Percentiles rank a stretch among this genome's conserved stretches.
Conservation (phyloP, 1,284 basidiomycete species). For the Puccinia polysora region DNA sequence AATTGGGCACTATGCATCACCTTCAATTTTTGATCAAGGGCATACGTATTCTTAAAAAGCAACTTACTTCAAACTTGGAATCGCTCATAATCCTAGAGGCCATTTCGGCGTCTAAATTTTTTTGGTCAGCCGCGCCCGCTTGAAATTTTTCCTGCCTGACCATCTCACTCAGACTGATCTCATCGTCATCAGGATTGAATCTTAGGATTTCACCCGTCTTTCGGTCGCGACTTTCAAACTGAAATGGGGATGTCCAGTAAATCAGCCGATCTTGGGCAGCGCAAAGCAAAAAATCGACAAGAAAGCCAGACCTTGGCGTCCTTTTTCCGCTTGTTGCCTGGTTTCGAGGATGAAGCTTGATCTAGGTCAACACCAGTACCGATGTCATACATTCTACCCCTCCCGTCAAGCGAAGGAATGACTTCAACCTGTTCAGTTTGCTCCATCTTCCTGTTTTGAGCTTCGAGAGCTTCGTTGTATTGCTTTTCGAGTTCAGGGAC, state of each 20-base stretch:
- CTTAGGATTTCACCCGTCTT: constrained; percentile 76
- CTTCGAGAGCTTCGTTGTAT: constrained; percentile 61
- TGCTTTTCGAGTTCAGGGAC: constrained; percentile 71
- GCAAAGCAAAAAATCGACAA: background rate
- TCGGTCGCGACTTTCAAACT: constrained; percentile 79
- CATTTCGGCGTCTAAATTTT: constrained; percentile 82
- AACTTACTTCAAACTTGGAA: constrained; percentile 72
- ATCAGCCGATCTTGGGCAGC: background rate
- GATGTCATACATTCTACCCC: constrained; percentile 83
- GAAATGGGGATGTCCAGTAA: constrained; percentile 8
- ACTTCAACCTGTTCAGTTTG: constrained; percentile 62
- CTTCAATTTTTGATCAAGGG: constrained; percentile 25
- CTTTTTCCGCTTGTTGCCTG: constrained; percentile 71
- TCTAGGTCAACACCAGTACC: constrained; percentile 62
- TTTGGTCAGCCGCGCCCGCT: constrained; percentile 81
- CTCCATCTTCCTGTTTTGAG: constrained; percentile 46
- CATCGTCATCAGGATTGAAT: constrained; percentile 84
- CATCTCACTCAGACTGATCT: constrained; percentile 78
- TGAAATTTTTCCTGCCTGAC: constrained; percentile 85
- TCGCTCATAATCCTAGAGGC: constrained; percentile 82
- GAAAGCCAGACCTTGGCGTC: constrained; percentile 61
- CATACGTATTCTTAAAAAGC: background rate
- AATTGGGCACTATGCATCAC: background rate
- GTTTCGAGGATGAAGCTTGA: constrained; percentile 55
- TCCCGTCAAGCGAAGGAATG: constrained; percentile 80